Percentiles rank a stretch among this genome's conserved stretches.
Evolutionary conservation across 163 green algal genomes (phyloP).

Genomic region (Scenedesmus sp.): DNA sequence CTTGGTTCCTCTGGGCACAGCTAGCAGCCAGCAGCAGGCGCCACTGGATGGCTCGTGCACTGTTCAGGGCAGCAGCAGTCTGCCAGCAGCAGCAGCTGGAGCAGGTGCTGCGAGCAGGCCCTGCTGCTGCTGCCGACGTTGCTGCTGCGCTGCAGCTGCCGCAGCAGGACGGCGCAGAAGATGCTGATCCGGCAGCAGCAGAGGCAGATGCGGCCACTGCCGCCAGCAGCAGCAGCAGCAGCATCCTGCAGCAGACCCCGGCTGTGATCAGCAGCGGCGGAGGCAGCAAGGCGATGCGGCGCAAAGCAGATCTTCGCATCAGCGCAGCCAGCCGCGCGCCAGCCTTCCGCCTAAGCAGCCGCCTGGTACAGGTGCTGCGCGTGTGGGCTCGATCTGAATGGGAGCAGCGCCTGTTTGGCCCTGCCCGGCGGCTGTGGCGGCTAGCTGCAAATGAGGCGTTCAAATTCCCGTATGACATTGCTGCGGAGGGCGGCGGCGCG

Average conservation of each 20-base stretch:
- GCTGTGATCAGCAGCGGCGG: not conserved
- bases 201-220: not conserved
- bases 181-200: not conserved
- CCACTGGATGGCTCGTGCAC: conserved; percentile 37
- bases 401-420: conserved; percentile 56
- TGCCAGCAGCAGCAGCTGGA: conserved; percentile 31
- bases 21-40: conserved; percentile 31
- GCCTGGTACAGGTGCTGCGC: conserved; percentile 62
- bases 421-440: conserved; percentile 66
- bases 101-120: not conserved
- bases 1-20: conserved; percentile 47
- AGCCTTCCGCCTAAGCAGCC: conserved; percentile 21
- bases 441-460: conserved; percentile 59
- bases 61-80: conserved; percentile 60
- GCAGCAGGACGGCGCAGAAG: not conserved
- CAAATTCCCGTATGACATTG: conserved; percentile 51
- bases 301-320: conserved; percentile 10
- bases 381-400: conserved; percentile 66
- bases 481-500: conserved; percentile 46
- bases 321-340: not conserved
- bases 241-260: not conserved
- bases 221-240: not conserved
- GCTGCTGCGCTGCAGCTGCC: conserved; percentile 5
- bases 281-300: not conserved
- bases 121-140: not conserved